Conservation (phyloP, 495 filamentous ascomycete genomes). For the Penicillium paradoxum region DNA sequence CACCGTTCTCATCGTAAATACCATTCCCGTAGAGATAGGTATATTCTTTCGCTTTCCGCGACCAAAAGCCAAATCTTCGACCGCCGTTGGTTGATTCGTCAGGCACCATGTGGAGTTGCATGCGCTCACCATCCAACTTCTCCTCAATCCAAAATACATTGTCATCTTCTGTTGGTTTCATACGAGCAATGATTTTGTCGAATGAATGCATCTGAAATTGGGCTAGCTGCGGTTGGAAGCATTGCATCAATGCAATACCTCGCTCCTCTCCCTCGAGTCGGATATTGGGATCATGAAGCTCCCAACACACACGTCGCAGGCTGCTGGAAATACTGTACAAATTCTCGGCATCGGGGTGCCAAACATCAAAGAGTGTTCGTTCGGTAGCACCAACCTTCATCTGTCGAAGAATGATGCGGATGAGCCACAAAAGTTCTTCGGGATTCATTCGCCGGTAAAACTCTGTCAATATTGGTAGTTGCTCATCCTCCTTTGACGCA, state of each 20-base stretch:
- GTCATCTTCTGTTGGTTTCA: slow-evolving; percentile 65
- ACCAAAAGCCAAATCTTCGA: slow-evolving; percentile 83
- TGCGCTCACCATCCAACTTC: slow-evolving; percentile 93
- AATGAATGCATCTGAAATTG: slow-evolving; percentile 91
- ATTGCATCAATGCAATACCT: slow-evolving; percentile 81
- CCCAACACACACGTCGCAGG: slow-evolving; percentile 90
- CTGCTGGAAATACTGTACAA: slow-evolving; percentile 90
- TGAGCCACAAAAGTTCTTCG: slow-evolving; percentile 88
- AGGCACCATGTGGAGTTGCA: slow-evolving; percentile 90
- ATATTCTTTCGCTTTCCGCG: slow-evolving; percentile 93
- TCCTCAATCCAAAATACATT: slow-evolving; percentile 93
- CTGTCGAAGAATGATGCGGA: slow-evolving; percentile 89
- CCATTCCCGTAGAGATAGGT: slow-evolving; percentile 86
- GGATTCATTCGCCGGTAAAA: slow-evolving; percentile 93
- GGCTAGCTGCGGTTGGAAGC: slow-evolving; percentile 94
- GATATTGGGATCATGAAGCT: slow-evolving; percentile 72
- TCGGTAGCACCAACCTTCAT: slow-evolving; percentile 99
- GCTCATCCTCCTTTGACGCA: slow-evolving; percentile 73
- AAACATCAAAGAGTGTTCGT: slow-evolving; percentile 82
- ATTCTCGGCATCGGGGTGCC: slow-evolving; percentile 89
- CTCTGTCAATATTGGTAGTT: slow-evolving; percentile 68
- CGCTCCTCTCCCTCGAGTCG: slow-evolving; percentile 71
- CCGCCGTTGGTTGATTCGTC: slow-evolving; percentile 65
- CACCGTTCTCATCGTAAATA: slow-evolving; percentile 68
- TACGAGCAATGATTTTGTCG: slow-evolving; percentile 70